Base-by-base conservation (phyloP, 164 flowering plant genomes). In the Kalanchoe fedtschenkoi region DNA sequence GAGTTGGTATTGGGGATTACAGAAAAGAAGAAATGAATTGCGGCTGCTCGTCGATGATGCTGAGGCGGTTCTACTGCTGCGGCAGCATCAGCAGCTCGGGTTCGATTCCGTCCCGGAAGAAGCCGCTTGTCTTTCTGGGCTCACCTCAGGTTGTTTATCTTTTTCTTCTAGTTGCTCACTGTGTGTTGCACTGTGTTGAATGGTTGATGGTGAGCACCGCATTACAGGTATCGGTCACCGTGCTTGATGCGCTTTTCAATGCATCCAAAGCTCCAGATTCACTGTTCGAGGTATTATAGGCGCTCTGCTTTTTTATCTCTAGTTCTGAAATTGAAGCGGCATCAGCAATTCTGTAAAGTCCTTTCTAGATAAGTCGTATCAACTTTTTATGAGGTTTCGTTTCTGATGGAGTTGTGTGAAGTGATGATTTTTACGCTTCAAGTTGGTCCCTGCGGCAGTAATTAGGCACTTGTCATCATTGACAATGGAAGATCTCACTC, bases 101-200 rank as follows among this genome's bases (percentile, higher is more conserved):
- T 62, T 69, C 75, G 28, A 64, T 74, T 56, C 15, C 76, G 34
- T 56, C 73, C 38, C 78, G 62, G 61, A 91, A 76, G 76, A 84
- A 87, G 76, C 78, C 80, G 15, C 84, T 89, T 34, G 91, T 92
- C 71, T 89, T 89, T 78, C 62, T 92, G 74, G 98, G 98, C 29
- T 87, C 98, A 59, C 96, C 98, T 66, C 85, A 85, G 88, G 95
- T 80, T 38, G 42, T 14, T 28, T 15, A 9, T 26, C 6, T 34
- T 26, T 24, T 58, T 57, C n/a, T n/a, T n/a, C n/a, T n/a, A n/a
- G n/a, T n/a, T n/a, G n/a, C n/a, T n/a, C n/a, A n/a, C n/a, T n/a
- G n/a, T n/a, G n/a, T n/a, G n/a, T n/a, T n/a, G n/a, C n/a, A n/a
- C n/a, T 60, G 26, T 38, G 1, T 35, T 60, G 16, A 19, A 13